Percentiles rank a stretch among this genome's conserved stretches.
phyloP scores from a whole-genome alignment of 371 early-diverging fungal genomes.

The Rhizomucor pusillus region DNA sequence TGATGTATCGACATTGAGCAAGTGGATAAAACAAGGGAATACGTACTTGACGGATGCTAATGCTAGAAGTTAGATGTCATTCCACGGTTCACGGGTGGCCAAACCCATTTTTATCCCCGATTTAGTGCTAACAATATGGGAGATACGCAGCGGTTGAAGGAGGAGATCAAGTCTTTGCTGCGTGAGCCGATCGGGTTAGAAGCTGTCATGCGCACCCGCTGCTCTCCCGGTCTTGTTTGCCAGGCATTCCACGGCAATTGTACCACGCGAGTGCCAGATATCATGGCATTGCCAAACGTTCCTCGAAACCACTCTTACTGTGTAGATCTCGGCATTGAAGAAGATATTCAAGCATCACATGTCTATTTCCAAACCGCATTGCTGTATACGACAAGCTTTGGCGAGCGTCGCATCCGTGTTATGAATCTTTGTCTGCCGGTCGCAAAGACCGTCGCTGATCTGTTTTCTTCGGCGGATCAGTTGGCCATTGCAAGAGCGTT shows the following conservation, averaged over 20 bases:
- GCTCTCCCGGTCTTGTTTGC: constrained; percentile 76
- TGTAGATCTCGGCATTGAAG: constrained; percentile 76
- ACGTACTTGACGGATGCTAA: background rate
- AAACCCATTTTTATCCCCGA: constrained; percentile 79
- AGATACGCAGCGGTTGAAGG: constrained; percentile 64
- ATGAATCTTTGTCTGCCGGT: constrained; percentile 91
- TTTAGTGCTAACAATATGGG: constrained; percentile 69
- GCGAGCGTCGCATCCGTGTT: constrained; percentile 95
- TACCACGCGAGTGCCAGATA: constrained; percentile 80
- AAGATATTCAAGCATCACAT: constrained; percentile 60
- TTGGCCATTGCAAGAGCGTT: constrained; percentile 59
- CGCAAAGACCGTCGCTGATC: constrained; percentile 65
- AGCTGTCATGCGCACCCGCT: constrained; percentile 86
- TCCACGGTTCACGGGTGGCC: constrained; percentile 89
- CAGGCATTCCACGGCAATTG: constrained; percentile 82
- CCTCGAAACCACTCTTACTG: constrained; percentile 83
- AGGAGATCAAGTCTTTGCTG: constrained; percentile 71
- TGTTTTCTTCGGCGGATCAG: constrained; percentile 71
- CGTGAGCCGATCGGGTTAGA: constrained; percentile 74
- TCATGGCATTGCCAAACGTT: constrained; percentile 85
- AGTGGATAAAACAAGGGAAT: constrained; percentile 6
- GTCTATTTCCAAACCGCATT: constrained; percentile 96
- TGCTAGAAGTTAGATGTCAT: constrained; percentile 43
- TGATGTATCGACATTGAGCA: constrained; percentile 81
- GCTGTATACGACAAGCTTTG: constrained; percentile 82